These are phyloP conservation scores for Aspergillus ellipticus DNA, from an alignment of 495 filamentous ascomycete genomes.

Conservation along the genomic window DNA sequence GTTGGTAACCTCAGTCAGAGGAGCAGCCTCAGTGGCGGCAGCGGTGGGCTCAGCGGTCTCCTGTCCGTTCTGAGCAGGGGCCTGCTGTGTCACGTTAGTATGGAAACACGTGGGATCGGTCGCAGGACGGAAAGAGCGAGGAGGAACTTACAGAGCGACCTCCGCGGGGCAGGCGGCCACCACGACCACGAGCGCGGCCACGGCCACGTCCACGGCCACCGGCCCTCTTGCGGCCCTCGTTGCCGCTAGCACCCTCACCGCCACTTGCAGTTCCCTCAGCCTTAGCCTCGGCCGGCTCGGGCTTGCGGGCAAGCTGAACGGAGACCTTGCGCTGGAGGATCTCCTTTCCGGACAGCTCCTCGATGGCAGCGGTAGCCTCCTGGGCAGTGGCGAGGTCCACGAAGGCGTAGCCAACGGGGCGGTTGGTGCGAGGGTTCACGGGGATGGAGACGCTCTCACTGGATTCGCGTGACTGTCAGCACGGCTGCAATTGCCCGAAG, in stretches of 20 bases:
- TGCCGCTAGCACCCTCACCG: conserved; percentile 63
- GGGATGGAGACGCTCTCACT: conserved; percentile 98
- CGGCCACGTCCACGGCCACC: conserved; percentile 73
- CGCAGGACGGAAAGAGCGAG: neutral
- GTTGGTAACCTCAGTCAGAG: conserved; percentile 47
- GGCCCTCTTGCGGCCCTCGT: conserved; percentile 74
- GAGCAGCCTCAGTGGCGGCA: conserved; percentile 26
- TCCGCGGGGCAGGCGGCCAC: conserved; percentile 58
- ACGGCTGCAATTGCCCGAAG: neutral
- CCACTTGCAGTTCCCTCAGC: conserved; percentile 63
- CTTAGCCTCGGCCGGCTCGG: conserved; percentile 78
- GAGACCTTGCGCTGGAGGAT: conserved; percentile 98
- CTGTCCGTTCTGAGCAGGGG: conserved; percentile 21
- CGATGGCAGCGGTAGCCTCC: conserved; percentile 92
- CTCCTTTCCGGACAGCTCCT: conserved; percentile 91
- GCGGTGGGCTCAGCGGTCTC: conserved; percentile 18
- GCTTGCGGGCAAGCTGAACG: conserved; percentile 96
- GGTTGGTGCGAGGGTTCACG: conserved; percentile 96
- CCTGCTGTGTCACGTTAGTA: conserved; percentile 3
- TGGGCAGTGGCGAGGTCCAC: conserved; percentile 91
- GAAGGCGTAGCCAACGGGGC: conserved; percentile 98
- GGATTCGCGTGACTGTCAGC: conserved; percentile 16
- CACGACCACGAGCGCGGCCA: conserved; percentile 70
- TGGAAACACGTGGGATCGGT: too few species aligned
- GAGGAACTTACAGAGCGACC: conserved; percentile 63